A percentile compares a stretch with the other conserved stretches of the same genome.
Evolutionary conservation across 352 stramenopile genomes (phyloP).

Genomic region (Halophytophthora batemanensis): DNA sequence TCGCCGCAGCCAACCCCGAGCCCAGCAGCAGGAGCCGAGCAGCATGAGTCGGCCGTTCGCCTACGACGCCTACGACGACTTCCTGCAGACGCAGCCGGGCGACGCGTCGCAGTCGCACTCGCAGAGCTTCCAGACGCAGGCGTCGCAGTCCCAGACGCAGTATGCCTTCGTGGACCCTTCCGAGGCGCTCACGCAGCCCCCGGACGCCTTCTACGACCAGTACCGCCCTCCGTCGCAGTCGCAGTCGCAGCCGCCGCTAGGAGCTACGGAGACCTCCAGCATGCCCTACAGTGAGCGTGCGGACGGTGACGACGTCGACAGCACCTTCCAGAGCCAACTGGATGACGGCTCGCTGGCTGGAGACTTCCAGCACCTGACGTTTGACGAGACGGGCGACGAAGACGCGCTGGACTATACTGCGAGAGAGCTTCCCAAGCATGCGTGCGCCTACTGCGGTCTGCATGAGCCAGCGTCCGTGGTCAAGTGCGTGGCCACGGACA

Average conservation of each 20-base stretch:
- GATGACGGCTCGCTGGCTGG: slow-evolving; percentile 32
- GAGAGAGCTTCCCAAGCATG: slow-evolving; percentile 83
- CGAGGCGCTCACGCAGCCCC: slow-evolving; percentile 27
- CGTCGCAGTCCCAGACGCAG: slow-evolving; percentile 37
- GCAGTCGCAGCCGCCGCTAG: too few relatives aligned
- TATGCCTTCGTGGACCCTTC: slow-evolving; percentile 73
- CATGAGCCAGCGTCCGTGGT: slow-evolving; percentile 96
- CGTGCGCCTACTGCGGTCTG: slow-evolving; percentile 97
- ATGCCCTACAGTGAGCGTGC: too few relatives aligned
- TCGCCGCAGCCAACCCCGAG: slow-evolving; percentile 10
- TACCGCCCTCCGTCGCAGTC: slow-evolving; percentile 30
- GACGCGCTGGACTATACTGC: slow-evolving; percentile 68
- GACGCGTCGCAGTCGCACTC: slow-evolving; percentile 34
- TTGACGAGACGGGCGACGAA: slow-evolving; percentile 72
- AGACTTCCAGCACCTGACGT: slow-evolving; percentile 64
- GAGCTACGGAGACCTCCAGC: too few relatives aligned
- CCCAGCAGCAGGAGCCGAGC: background rate
- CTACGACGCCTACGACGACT: slow-evolving; percentile 53
- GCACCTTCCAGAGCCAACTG: slow-evolving; percentile 41
- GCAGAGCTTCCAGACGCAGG: slow-evolving; percentile 43
- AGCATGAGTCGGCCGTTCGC: slow-evolving; percentile 42
- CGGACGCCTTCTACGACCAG: slow-evolving; percentile 60
- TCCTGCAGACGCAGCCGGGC: slow-evolving; percentile 53
- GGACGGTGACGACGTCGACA: slow-evolving; percentile 16
- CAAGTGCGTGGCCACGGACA: slow-evolving; percentile 93